Percentiles rank a stretch among this genome's conserved stretches.
These are phyloP conservation scores for Prunus armeniaca DNA, from an alignment of 306 rosid species.

Conservation along the genomic window DNA sequence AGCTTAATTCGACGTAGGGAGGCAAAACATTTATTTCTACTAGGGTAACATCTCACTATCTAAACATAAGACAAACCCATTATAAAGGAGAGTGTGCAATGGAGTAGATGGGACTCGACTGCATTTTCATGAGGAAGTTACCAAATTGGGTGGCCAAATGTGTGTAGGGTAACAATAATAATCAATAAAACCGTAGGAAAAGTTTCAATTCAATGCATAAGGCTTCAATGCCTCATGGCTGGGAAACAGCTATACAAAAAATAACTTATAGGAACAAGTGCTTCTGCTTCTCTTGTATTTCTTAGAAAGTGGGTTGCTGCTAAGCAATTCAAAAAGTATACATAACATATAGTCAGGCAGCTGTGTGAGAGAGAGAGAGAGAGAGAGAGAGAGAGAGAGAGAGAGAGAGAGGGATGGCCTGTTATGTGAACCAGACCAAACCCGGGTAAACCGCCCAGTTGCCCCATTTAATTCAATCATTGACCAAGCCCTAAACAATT, in stretches of 20 bases:
- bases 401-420: neutral
- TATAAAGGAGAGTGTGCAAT: too few relatives aligned
- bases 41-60: too few relatives aligned
- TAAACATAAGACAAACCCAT: too few relatives aligned
- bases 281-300: neutral
- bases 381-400: too few relatives aligned
- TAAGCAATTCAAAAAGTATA: neutral
- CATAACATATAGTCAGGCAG: too few relatives aligned
- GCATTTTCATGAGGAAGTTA: too few relatives aligned
- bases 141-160: too few relatives aligned
- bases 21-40: too few relatives aligned
- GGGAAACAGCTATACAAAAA: neutral
- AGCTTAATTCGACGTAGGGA: too few relatives aligned
- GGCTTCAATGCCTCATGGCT: neutral
- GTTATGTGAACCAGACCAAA: slow-evolving; percentile 46
- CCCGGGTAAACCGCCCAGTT: slow-evolving; percentile 35
- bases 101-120: too few relatives aligned
- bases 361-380: too few relatives aligned
- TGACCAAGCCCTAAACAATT: slow-evolving; percentile 34
- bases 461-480: slow-evolving; percentile 38
- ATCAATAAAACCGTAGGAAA: neutral
- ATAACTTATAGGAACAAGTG: neutral
- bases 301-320: slow-evolving; percentile 21
- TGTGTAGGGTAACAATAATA: too few relatives aligned
- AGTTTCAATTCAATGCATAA: neutral